A percentile compares a stretch with the other conserved stretches of the same genome.
These are phyloP conservation scores for Backusella westeae DNA, from an alignment of 192 early-diverging fungal species.

Conservation along the genomic window DNA sequence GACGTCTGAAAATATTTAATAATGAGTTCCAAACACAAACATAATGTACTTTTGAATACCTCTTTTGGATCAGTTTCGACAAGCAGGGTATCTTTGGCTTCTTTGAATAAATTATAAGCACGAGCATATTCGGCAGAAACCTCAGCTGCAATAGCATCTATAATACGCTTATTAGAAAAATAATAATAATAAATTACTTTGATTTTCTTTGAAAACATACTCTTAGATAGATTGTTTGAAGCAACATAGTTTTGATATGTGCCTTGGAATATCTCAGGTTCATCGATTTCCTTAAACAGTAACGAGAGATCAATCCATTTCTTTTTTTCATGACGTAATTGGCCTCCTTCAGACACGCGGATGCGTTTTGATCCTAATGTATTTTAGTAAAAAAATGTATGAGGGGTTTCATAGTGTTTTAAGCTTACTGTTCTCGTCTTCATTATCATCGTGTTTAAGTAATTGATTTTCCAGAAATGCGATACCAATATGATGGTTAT, in stretches of 20 bases:
- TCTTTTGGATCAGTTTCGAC: slow-evolving; percentile 40
- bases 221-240: slow-evolving; percentile 41
- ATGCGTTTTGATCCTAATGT: not conserved
- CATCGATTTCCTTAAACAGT: slow-evolving; percentile 63
- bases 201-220: slow-evolving; percentile 20
- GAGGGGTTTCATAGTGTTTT: not conserved
- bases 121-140: slow-evolving; percentile 53
- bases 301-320: slow-evolving; percentile 61
- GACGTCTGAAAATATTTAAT: not conserved
- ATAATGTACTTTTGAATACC: slow-evolving; percentile 10
- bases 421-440: slow-evolving; percentile 21
- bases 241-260: slow-evolving; percentile 61
- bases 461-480: slow-evolving; percentile 47
- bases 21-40: not conserved
- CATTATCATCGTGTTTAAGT: slow-evolving; percentile 14
- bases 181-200: not conserved
- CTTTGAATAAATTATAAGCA: slow-evolving; percentile 45
- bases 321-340: not conserved
- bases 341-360: not conserved
- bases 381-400: not conserved
- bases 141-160: slow-evolving; percentile 63
- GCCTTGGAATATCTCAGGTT: slow-evolving; percentile 61
- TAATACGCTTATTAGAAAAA: slow-evolving; percentile 5
- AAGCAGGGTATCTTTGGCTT: slow-evolving; percentile 32
- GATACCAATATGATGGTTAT: slow-evolving; percentile 53